Base-by-base conservation (phyloP, 495 filamentous ascomycete species). In the Tuber calosporum region DNA sequence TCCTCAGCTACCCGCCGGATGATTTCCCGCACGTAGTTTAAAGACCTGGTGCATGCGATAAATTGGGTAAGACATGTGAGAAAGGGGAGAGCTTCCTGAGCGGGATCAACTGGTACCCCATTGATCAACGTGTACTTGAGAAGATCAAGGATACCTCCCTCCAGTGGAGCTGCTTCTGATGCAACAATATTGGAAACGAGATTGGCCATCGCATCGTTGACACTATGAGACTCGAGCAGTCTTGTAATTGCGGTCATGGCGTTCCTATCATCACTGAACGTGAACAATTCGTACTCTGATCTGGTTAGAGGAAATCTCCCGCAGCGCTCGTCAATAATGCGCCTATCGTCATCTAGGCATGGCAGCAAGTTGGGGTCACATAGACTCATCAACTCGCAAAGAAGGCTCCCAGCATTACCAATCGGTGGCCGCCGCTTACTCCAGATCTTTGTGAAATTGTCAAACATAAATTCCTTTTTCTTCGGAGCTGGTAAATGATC, bases 41-140 rank as follows among this genome's bases (percentile, higher is more conserved):
- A 75, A 39, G 82, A 82, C 22, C 83, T 83, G 58, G 84, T 83
- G 58, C 73, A 77, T 66, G 84, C 82, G 75, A 87, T 88, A 74
- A 87, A 87, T 1, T 82, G 78, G 53, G 87, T 68, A 22, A 86
- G 84, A 67, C 85, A 86, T 8, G 85, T 81, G 45, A 90, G 82
- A 74, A 84, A 89, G 37, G 88, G 86, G 42, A 82, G 83, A 70
- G 87, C 88, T 22, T 85, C 79, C 37, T 84, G 80, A n/a, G 87
- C 88, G 45, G 88, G 88, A 8, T 87, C 87, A 26, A 87, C 75
- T n/a, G 85, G 83, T 66, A 89, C 82, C 7, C 87, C 87, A 70
- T 83, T 83, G 71, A 87, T 83, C 69, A 89, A 74, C 8, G 84
- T 85, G 58, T 84, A 83, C 43, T 82, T 82, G 19, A 89, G 84